phyloP scores from a whole-genome alignment of 257 asterid species.

The Salvia splendens region DNA sequence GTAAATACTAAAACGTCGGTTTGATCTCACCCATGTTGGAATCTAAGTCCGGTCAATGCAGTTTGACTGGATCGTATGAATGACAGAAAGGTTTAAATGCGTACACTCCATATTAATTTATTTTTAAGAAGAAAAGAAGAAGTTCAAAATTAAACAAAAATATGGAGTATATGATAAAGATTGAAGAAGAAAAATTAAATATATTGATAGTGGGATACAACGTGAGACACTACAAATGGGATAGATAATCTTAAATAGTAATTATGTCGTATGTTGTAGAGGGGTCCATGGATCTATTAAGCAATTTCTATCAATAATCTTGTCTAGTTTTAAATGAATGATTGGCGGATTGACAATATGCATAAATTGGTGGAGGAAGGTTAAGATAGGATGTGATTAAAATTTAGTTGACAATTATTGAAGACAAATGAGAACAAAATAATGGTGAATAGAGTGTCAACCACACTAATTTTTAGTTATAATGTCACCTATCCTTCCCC shows the following conservation, averaged over 20 bases:
- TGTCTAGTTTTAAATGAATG: slow-evolving; percentile 18
- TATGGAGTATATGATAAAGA: too few relatives aligned
- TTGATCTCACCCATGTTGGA: too few relatives aligned
- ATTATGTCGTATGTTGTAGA: background rate
- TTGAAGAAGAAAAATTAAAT: too few relatives aligned
- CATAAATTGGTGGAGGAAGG: background rate
- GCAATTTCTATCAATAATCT: slow-evolving; percentile 28
- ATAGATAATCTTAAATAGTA: background rate
- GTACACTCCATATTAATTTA: too few relatives aligned
- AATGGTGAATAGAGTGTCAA: slow-evolving; percentile 31
- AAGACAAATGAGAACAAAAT: slow-evolving; percentile 30
- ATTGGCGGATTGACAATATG: slow-evolving; percentile 37
- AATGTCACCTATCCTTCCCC: background rate
- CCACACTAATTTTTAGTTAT: slow-evolving; percentile 13
- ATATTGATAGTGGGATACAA: too few relatives aligned
- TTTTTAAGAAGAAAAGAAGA: too few relatives aligned
- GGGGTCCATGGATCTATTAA: slow-evolving; percentile 24
- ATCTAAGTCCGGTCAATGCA: too few relatives aligned
- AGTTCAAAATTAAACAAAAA: too few relatives aligned
- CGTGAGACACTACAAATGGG: too few relatives aligned
- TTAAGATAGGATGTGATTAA: background rate
- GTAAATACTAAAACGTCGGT: background rate
- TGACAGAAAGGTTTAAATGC: too few relatives aligned
- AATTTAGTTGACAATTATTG: slow-evolving; percentile 17
- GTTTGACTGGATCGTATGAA: too few relatives aligned